A percentile compares a stretch with the other conserved stretches of the same genome.
Conservation (phyloP, 805 yeast genomes). For the Wickerhamomyces kurtzmanii region DNA sequence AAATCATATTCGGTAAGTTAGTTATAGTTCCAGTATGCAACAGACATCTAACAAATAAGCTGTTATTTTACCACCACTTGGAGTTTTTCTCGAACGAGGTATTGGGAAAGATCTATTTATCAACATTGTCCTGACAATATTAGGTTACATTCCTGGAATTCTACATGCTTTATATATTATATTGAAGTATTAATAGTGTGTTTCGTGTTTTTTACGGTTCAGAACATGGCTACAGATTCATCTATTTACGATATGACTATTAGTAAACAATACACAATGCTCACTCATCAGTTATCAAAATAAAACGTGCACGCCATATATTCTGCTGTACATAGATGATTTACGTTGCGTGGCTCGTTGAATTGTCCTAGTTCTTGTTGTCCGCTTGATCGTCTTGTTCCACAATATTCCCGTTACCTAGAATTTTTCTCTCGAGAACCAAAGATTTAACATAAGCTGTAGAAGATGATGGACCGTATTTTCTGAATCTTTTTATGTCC, state of each 20-base stretch:
- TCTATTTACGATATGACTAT: too few relatives aligned
- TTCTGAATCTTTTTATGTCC: constrained; percentile 56
- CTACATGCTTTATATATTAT: constrained; percentile 51
- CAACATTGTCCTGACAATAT: constrained; percentile 50
- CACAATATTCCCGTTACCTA: too few relatives aligned
- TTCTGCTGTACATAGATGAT: too few relatives aligned
- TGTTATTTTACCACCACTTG: constrained; percentile 44
- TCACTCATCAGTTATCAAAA: too few relatives aligned
- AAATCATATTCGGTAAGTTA: constrained; percentile 24
- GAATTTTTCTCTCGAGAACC: constrained; percentile 11
- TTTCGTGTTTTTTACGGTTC: too few relatives aligned
- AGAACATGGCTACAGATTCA: too few relatives aligned
- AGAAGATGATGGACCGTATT: constrained; percentile 49
- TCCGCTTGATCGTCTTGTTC: too few relatives aligned
- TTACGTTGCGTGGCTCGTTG: too few relatives aligned
- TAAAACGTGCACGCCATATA: too few relatives aligned
- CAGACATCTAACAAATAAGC: constrained; percentile 18
- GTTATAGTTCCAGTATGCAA: too few relatives aligned
- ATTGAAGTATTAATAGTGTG: constrained; percentile 12
- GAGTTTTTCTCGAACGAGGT: constrained; percentile 47
- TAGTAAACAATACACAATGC: too few relatives aligned
- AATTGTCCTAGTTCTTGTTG: too few relatives aligned
- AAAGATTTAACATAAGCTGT: constrained; percentile 29
- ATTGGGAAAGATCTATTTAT: constrained; percentile 22
- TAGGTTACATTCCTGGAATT: constrained; percentile 69